Evolutionary conservation across 306 rosid species (phyloP), one percentile per base, ranked within the genome.

Genomic region (Rosa multiflora): DNA sequence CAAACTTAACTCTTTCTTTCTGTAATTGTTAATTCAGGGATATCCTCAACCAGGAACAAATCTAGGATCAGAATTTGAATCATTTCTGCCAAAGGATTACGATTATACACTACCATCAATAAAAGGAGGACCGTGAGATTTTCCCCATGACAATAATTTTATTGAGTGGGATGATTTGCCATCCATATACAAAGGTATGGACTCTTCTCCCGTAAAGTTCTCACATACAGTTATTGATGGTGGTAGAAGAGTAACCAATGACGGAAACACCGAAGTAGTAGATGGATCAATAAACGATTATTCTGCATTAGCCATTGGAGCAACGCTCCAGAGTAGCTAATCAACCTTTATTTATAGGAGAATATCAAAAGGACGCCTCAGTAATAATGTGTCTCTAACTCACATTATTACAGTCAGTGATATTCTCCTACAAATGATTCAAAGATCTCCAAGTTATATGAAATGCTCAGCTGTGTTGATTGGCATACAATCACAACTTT

Each of bases 11-110:
- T 26, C 43, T 6, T 74, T 32, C 68, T 84, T 29, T 59, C 32
- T 66, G 42, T 79, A 76, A 48, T 79, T 79, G 43, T 71, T 47
- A 11, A n/a, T 81, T 55, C 78, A 90, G 88, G 80, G n/a, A 10
- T 2, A 3, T 46, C 0, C 8, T 75, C 55, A 6, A 1, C 56
- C 14, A 2, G 67, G 39, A 63, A 17, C 8, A 44, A 15, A 43
- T 26, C 75, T 67, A 56, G 82, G 37, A n/a, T 44, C 71, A 5
- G 39, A 0, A 67, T 46, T 68, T 43, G 0, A 0, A 12, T 59
- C 18, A 10, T 0, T 1, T 21, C 80, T 29, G 39, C 59, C 13
- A 40, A 72, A 5, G 11, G 46, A 67, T 12, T 32, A 7, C 8
- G 47, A 32, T 13, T 23, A 3, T 8, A 0, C 29, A 20, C 70